Evolutionary conservation across 23 red algal genomes (phyloP).

Genomic region (Gracilaria domingensis): DNA sequence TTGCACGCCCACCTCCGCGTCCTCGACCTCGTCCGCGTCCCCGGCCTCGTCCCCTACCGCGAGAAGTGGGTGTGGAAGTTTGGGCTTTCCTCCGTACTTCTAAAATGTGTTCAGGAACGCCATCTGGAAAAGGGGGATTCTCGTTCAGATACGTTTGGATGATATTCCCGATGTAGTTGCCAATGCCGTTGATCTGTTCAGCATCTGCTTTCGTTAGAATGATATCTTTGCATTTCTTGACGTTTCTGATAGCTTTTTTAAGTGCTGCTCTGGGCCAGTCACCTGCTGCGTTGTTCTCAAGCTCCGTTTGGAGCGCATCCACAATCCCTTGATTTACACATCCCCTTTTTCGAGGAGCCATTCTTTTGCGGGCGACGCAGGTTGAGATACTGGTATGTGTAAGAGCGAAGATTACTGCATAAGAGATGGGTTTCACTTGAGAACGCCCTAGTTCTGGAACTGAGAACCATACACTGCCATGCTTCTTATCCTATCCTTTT

Average conservation of each 20-base stretch:
- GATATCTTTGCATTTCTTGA: not conserved
- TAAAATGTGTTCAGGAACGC: not conserved
- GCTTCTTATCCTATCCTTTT: too few species aligned
- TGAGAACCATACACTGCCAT: too few species aligned
- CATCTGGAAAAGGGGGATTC: not conserved
- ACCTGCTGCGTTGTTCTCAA: constrained; percentile 1
- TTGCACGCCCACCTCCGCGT: not conserved
- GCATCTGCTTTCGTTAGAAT: constrained; percentile 51
- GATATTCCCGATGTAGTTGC: constrained; percentile 28
- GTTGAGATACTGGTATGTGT: not conserved
- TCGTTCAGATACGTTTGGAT: constrained; percentile 45
- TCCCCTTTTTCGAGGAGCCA: not conserved
- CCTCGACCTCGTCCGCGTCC: not conserved
- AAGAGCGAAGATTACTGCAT: too few species aligned
- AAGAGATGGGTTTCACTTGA: too few species aligned
- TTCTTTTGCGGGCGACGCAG: not conserved
- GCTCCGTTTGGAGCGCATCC: constrained; percentile 9
- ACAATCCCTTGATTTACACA: constrained; percentile 47
- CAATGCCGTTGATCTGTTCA: constrained; percentile 11
- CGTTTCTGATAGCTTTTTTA: constrained; percentile 31
- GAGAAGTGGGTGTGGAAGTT: not conserved
- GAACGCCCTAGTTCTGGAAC: too few species aligned
- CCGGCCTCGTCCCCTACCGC: not conserved
- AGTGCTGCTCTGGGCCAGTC: constrained; percentile 2
- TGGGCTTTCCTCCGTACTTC: not conserved